Conservation (phyloP, 73 alveolate genomes). For the Uronychia setigera region DNA sequence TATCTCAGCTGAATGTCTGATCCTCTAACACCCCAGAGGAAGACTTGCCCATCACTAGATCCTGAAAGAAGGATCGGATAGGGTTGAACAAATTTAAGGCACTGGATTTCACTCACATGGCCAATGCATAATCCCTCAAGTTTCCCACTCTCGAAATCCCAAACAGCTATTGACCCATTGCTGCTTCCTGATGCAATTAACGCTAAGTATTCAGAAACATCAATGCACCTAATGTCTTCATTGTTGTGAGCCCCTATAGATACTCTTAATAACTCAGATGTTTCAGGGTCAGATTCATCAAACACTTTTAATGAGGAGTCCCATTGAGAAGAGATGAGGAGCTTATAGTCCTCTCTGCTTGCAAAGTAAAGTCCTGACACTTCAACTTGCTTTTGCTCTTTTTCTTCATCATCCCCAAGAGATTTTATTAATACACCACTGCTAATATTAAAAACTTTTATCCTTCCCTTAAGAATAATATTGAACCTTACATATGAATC, state of each 20-base stretch:
- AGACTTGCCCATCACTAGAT: constrained; percentile 68
- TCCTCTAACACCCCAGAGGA: constrained; percentile 76
- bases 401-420: constrained; percentile 6
- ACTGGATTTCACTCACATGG: constrained; percentile 70
- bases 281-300: constrained; percentile 93
- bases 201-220: constrained; percentile 72
- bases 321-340: constrained; percentile 80
- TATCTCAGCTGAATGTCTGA: constrained; percentile 36
- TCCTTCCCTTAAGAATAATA: constrained; percentile 74
- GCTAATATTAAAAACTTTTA: constrained; percentile 87
- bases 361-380: constrained; percentile 25
- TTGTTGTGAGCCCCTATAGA: constrained; percentile 91
- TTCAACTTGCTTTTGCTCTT: constrained; percentile 13
- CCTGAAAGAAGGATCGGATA: constrained; percentile 84
- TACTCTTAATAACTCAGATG: constrained; percentile 77
- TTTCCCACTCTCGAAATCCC: constrained; percentile 96
- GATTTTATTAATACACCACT: constrained; percentile 85
- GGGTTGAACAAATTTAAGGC: constrained; percentile 85
- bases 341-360: constrained; percentile 70
- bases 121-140: constrained; percentile 83
- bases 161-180: constrained; percentile 85
- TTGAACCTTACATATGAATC: constrained; percentile 57
- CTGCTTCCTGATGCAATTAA: constrained; percentile 92
- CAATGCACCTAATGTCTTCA: constrained; percentile 84
- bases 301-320: constrained; percentile 83